Evolutionary conservation across 2,329 filamentous ascomycete genomes (phyloP).

Genomic region (Aspergillus pseudoviridinutans): DNA sequence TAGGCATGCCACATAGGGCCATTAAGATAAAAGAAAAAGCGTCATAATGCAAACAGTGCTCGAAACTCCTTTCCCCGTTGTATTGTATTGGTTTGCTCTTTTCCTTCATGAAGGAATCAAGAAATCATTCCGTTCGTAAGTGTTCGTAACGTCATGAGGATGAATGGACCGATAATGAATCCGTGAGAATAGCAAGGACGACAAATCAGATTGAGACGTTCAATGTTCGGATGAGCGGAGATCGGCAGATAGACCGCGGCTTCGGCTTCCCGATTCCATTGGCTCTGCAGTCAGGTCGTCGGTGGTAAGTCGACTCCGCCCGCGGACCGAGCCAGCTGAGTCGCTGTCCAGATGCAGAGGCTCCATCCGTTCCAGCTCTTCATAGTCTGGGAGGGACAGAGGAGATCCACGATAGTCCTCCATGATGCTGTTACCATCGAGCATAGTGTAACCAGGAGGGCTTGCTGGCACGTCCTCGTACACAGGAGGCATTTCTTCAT

Average conservation of each 20-base stretch:
- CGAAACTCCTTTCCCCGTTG: not conserved
- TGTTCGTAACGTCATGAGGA: conserved; percentile 11
- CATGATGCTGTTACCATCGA: conserved; percentile 40
- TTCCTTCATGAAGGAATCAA: not conserved
- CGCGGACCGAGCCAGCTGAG: conserved; percentile 28
- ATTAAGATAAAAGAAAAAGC: not conserved
- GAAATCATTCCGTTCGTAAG: conserved; percentile 12
- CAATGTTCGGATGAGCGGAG: conserved; percentile 8
- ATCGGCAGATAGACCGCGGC: conserved; percentile 12
- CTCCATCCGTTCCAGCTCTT: conserved; percentile 45
- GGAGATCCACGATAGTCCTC: conserved; percentile 46
- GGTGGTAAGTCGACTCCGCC: conserved; percentile 27
- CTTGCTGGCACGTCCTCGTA: conserved; percentile 90
- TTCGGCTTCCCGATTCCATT: conserved; percentile 4
- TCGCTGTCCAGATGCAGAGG: conserved; percentile 31
- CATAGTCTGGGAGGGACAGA: conserved; percentile 39
- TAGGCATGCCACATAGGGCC: not conserved
- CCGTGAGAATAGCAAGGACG: not conserved
- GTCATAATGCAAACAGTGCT: not conserved
- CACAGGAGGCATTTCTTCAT: conserved; percentile 88
- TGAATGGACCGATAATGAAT: not conserved
- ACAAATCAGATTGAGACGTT: not conserved
- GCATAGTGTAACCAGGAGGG: conserved; percentile 65
- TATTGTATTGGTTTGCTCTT: not conserved
- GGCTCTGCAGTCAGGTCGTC: conserved; percentile 28